Percentiles rank a stretch among this genome's conserved stretches.
Evolutionary conservation across 495 filamentous ascomycete genomes (phyloP).

Genomic region (Neurospora sp.): DNA sequence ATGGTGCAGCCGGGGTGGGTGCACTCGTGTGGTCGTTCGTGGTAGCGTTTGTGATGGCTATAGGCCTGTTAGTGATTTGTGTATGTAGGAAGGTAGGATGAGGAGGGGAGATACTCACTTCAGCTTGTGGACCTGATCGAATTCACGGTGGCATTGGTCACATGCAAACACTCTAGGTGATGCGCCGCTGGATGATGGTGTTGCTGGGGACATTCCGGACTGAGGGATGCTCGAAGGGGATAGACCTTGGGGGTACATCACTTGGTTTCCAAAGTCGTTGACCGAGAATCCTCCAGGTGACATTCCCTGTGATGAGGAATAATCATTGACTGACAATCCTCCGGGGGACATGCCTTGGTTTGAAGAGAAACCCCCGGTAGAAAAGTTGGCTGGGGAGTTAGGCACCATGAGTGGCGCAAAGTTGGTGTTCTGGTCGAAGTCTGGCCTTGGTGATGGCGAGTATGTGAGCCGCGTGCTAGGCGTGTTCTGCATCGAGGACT

Average conservation of each 20-base stretch:
- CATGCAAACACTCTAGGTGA: slow-evolving; percentile 25
- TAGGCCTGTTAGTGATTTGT: not conserved
- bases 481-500: slow-evolving; percentile 31
- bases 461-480: slow-evolving; percentile 31
- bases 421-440: slow-evolving; percentile 3
- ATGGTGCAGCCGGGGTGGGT: slow-evolving; percentile 29
- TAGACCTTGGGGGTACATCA: not conserved
- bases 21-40: slow-evolving; percentile 37
- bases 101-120: slow-evolving; percentile 22
- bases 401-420: not conserved
- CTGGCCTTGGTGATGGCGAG: slow-evolving; percentile 29
- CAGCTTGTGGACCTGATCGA: slow-evolving; percentile 38
- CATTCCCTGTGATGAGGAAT: not conserved
- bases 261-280: not conserved
- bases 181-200: slow-evolving; percentile 16
- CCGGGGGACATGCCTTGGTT: slow-evolving; percentile 12
- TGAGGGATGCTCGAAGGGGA: not conserved
- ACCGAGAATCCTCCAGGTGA: not conserved
- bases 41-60: slow-evolving; percentile 40
- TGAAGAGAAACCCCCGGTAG: slow-evolving; percentile 4
- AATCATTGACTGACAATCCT: not conserved
- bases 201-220: not conserved
- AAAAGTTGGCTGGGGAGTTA: not conserved
- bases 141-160: slow-evolving; percentile 32
- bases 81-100: not conserved